Conservation (phyloP, 179 eudicot genomes). For the Heliamphora ciliata region DNA sequence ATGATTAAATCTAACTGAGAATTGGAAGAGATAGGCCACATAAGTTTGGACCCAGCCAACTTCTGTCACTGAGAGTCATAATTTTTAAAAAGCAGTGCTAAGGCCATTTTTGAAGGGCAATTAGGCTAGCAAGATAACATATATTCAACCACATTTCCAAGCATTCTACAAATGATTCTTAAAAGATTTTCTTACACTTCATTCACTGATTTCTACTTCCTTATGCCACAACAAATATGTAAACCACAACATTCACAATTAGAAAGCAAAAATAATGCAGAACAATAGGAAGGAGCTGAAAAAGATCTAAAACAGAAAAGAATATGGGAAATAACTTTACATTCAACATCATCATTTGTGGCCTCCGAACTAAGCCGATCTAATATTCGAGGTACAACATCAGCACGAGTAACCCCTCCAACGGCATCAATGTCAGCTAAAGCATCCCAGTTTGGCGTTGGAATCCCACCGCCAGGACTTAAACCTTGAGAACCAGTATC, state of each 20-base stretch:
- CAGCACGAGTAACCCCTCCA: constrained; percentile 98
- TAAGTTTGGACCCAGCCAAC: neutral
- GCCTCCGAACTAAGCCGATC: constrained; percentile 77
- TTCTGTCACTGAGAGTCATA: neutral
- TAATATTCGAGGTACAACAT: constrained; percentile 85
- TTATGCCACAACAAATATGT: neutral
- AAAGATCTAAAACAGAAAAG: constrained; percentile 3
- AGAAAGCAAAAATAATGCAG: neutral
- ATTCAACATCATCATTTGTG: constrained; percentile 75
- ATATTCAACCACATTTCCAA: constrained; percentile 3
- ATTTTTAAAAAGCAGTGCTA: neutral
- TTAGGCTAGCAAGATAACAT: constrained; percentile 1
- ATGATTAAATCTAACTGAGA: neutral
- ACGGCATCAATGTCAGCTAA: constrained; percentile 94
- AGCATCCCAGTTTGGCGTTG: constrained; percentile 99
- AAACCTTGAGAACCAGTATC: constrained; percentile 93
- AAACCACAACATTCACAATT: neutral
- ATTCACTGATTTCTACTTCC: neutral
- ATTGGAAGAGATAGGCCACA: neutral
- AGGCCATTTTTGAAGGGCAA: neutral
- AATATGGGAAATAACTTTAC: constrained; percentile 35
- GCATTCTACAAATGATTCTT: neutral
- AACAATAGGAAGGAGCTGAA: neutral
- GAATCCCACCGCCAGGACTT: constrained; percentile 95
- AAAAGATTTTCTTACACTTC: neutral